Base-by-base conservation (phyloP, 164 flowering plant genomes). In the Nymphaea thermarum region DNA sequence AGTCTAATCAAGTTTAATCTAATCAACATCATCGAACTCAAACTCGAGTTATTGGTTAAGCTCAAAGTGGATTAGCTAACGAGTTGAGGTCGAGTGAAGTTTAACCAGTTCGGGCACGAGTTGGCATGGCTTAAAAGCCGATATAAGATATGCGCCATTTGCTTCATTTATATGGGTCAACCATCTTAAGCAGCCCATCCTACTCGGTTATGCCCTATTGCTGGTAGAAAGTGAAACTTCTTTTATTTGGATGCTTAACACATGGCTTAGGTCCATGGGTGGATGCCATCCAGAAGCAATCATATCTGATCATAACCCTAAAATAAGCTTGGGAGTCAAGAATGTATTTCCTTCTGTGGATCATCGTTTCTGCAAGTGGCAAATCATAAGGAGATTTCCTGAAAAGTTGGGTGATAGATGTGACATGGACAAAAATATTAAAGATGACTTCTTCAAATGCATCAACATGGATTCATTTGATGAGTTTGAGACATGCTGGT, bases 401-500 rank as follows among this genome's bases (percentile, higher is more conserved):
- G 66, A 64, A 5, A 64, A 36, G 15, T 42, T 64, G 42, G 42
- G 43, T 42, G 7, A 36, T 64, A 41, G 1, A 36, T 14, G 6
- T 25, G 10, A 60, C 64, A 45, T 11, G 17, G 45, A 44, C 17
- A 42, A 41, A 55, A 66, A 5, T 65, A 65, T 71, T 66, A 71
- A 47, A 60, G 44, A 42, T 18, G 61, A 62, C 43, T 67, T 71
- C 41, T 17, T 16, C 15, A 67, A 66, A 36, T 47, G 53, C 57
- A 62, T 71, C 4, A 25, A 62, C 45, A 51, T 57, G 61, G 66
- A 64, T 1, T 16, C 11, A 42, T 16, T 5, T 64, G 66, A 17
- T 18, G 66, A 64, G 42, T 64, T 64, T 64, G 66, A 64, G 6
- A 6, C 66, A 64, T 43, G 62, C 42, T 71, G 73, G 73, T 43